phyloP scores from a whole-genome alignment of 345 rosid species.

The Lepidium aucheri region DNA sequence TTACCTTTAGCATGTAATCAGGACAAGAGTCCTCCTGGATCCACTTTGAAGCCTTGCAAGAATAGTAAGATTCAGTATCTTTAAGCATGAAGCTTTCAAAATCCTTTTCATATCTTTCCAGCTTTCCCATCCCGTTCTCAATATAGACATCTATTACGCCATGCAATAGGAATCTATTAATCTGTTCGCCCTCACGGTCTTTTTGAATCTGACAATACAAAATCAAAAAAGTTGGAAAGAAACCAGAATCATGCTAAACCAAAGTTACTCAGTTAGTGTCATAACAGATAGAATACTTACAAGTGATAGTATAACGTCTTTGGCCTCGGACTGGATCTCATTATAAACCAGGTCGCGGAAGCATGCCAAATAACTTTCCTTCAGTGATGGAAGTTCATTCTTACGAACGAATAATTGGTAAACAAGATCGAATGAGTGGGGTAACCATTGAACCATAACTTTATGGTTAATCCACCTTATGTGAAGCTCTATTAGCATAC shows the following conservation, averaged over 20 bases:
- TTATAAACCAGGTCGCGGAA: constrained; percentile 37
- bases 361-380: constrained; percentile 50
- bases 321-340: constrained; percentile 35
- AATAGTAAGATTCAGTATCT: too few species aligned
- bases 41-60: too few species aligned
- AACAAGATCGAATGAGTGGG: constrained; percentile 61
- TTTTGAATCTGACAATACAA: constrained; percentile 26
- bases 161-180: constrained; percentile 65
- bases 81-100: too few species aligned
- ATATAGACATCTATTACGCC: constrained; percentile 25
- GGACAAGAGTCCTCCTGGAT: too few species aligned
- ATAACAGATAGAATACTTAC: constrained; percentile 24
- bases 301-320: constrained; percentile 47
- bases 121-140: too few species aligned
- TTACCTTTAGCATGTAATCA: too few species aligned
- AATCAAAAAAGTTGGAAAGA: background rate
- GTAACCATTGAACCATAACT: constrained; percentile 60
- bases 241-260: background rate
- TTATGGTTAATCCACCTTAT: constrained; percentile 65
- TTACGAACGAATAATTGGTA: constrained; percentile 59
- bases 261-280: background rate
- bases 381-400: constrained; percentile 38
- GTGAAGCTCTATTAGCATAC: constrained; percentile 64
- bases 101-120: too few species aligned
- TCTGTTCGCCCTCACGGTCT: constrained; percentile 79